Evolutionary conservation across 2,329 filamentous ascomycete species (phyloP).

Genomic region (Fusarium foetens): DNA sequence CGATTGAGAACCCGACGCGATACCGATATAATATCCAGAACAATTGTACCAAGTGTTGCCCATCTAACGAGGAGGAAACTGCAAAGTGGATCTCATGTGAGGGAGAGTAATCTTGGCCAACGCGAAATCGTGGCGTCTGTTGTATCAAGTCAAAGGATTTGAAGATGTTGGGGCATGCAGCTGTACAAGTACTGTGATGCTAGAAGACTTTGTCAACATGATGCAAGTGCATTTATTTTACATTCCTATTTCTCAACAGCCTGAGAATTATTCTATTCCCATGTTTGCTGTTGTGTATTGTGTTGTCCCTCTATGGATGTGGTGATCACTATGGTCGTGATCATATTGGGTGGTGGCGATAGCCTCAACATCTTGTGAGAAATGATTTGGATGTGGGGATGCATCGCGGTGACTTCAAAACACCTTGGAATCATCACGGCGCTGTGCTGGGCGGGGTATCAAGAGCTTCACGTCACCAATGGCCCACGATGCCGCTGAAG

Average conservation of each 20-base stretch:
- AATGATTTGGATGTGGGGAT: background rate
- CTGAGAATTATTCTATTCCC: background rate
- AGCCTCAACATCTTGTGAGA: background rate
- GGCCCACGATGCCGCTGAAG: background rate
- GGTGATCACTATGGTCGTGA: background rate
- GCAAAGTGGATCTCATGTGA: background rate
- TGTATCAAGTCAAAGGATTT: background rate
- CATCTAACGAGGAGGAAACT: background rate
- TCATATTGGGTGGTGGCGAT: constrained; percentile 7
- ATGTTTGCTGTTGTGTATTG: background rate
- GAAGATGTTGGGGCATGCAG: background rate
- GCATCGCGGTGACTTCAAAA: constrained; percentile 14
- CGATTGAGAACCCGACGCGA: background rate
- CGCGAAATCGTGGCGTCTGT: background rate
- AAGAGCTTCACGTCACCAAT: constrained; percentile 16
- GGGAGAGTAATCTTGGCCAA: too few species aligned
- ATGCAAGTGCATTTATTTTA: constrained; percentile 10
- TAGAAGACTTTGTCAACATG: background rate
- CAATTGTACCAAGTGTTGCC: constrained; percentile 12
- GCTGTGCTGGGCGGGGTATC: background rate
- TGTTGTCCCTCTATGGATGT: background rate
- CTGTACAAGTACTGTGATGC: background rate
- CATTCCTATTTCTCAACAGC: background rate
- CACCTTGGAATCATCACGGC: constrained; percentile 18
- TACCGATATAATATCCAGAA: background rate